Evolutionary conservation across 2,329 filamentous ascomycete species (phyloP).

Genomic region (Claviceps sp.): DNA sequence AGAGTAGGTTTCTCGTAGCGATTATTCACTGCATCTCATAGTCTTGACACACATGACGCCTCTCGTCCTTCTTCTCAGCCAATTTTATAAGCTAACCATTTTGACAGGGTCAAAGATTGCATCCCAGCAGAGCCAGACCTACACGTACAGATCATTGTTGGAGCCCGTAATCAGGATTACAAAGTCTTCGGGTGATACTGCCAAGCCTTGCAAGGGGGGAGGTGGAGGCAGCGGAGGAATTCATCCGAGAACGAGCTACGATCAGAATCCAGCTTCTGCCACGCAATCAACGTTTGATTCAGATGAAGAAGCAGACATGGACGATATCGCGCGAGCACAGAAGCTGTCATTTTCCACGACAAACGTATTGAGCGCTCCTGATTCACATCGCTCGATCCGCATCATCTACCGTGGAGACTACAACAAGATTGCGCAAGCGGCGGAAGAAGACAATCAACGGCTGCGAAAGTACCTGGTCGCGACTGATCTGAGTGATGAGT

Average conservation of each 20-base stretch:
- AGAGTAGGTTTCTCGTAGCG: conserved; percentile 42
- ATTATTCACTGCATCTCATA: too few species aligned
- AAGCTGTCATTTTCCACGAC: conserved; percentile 72
- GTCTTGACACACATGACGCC: too few species aligned
- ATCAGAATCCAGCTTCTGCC: conserved; percentile 46
- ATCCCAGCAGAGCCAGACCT: conserved; percentile 28
- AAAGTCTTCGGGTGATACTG: conserved; percentile 46
- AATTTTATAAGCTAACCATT: not conserved
- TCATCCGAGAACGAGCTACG: conserved; percentile 77
- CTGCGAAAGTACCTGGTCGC: conserved; percentile 90
- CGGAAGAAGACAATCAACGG: conserved; percentile 63
- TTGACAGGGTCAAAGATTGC: conserved; percentile 38
- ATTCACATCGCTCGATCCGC: conserved; percentile 68
- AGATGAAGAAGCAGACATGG: conserved; percentile 73
- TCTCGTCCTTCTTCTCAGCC: not conserved
- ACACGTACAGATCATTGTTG: conserved; percentile 51
- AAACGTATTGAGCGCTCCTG: conserved; percentile 60
- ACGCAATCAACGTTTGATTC: conserved; percentile 55
- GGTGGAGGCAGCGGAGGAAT: conserved; percentile 28
- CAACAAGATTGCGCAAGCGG: conserved; percentile 58
- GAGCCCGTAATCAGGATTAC: conserved; percentile 56
- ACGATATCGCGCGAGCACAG: conserved; percentile 79
- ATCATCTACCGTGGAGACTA: conserved; percentile 89
- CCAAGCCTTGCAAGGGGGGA: conserved; percentile 38
- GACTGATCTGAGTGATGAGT: conserved; percentile 87